Base-by-base conservation (phyloP, 2,329 filamentous ascomycete genomes). In the Exserohilum turcica region DNA sequence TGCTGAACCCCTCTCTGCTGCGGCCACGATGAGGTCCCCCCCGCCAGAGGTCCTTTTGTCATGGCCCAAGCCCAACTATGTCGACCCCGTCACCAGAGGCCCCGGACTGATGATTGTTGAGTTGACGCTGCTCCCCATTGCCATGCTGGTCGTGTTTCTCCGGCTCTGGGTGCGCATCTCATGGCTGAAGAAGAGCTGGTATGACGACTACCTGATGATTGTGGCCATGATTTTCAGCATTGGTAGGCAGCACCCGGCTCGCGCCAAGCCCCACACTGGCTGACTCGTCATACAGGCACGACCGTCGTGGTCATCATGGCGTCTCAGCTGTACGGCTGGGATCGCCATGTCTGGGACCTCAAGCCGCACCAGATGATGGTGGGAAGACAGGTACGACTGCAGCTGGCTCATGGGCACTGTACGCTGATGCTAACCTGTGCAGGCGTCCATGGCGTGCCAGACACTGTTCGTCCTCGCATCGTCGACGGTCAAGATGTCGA, bases 41-140 rank as follows among this genome's bases (percentile, higher is more conserved):
- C 71, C 72, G 6, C 56, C 61, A 21, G 67, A 70, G 10, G 72
- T 79, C 38, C 52, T 74, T 33, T 54, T 64, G 33, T 66, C 65
- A 43, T 80, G 74, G 72, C 78, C 78, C 3, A 68, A 61, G 37
- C 76, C 78, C 1, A 77, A 79, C 65, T 79, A 79, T 52, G 65
- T 70, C 40, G 54, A 80, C 50, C 78, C 78, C 1, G 61, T 67
- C 18, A 78, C 74, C 2, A 67, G 76, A 54, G 77, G 78, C 12
- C 65, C 74, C 15, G 73, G 68, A 5, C 62, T 80, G 13, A 69
- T 79, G 57, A 73, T 78, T n/a, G 64, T 74, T 16, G 73, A 75
- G 37, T 53, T 74, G 46, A 73, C 71, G 15, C 53, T 75, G 36
- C 57, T 74, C 16, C 71, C 73, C 7, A 61, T 74, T 42, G 73